Evolutionary conservation across 2,329 filamentous ascomycete species (phyloP), one percentile per base, ranked within the genome.

Genomic region (Penicillium sp.): DNA sequence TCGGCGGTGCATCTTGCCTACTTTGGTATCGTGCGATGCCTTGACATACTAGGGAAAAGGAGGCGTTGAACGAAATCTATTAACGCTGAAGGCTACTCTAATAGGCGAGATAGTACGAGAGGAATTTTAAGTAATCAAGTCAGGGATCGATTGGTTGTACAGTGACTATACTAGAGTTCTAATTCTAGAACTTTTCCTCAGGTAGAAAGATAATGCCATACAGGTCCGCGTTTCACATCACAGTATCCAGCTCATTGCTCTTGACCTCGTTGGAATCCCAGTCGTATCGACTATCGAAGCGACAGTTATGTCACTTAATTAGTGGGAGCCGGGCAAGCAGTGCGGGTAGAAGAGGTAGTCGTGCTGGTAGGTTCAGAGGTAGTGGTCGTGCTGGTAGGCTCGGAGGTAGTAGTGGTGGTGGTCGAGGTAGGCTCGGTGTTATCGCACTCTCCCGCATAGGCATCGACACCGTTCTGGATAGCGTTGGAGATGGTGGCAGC

Each of bases 391-490:
- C 19, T 45, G 35, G 35, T 30, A 19, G 29, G 30, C 2, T 44
- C 35, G n/a, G 53, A 11, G n/a, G 41, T 47, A 29, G 35, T 55
- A n/a, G 41, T 54, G 7, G 52, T 9, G 26, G 46, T 35, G 45
- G 47, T 46, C 17, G 47, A 30, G 21, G 56, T 58, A 7, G 54
- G n/a, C 45, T 31, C 54, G 23, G 26, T 8, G 6, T 19, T 7
- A 23, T 46, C 58, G 31, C 45, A 48, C 31, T 31, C 6, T 4
- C 53, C 58, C 23, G 31, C 17, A 15, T 60, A 60, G 19, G 62
- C 62, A 58, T 70, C 65, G 48, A 75, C 63, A 54, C 73, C 73
- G 50, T 66, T 67, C 65, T 74, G 66, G 55, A 75, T 72, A 31
- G 69, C 67, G 19, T 63, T 58, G 51, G 67, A 63, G 56, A 75